phyloP scores from a whole-genome alignment of 176 grass and related monocot genomes.

The Canna indica region DNA sequence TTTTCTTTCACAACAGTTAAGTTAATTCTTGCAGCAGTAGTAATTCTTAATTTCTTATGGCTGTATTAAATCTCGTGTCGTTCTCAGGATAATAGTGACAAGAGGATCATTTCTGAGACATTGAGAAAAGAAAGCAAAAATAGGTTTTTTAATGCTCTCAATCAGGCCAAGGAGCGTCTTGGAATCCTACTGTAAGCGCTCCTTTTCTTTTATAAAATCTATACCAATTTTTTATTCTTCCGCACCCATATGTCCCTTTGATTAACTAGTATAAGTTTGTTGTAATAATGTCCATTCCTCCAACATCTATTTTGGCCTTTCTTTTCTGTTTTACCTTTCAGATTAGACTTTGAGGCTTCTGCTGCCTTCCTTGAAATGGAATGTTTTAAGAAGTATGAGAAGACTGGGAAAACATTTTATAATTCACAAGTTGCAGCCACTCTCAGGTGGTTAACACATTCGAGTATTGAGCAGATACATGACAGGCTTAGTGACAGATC shows the following conservation, averaged over 20 bases:
- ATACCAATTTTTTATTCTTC: background rate
- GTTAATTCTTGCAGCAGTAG: background rate
- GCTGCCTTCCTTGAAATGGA: slow-evolving; percentile 66
- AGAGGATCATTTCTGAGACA: slow-evolving; percentile 62
- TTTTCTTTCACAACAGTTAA: too few relatives aligned
- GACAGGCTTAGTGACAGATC: slow-evolving; percentile 31
- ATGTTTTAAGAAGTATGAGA: slow-evolving; percentile 80
- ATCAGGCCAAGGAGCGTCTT: slow-evolving; percentile 44
- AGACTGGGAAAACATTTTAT: slow-evolving; percentile 77
- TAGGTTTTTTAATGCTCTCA: slow-evolving; percentile 48
- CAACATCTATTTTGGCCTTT: background rate
- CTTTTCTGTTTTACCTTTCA: slow-evolving; percentile 17
- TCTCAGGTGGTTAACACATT: slow-evolving; percentile 60
- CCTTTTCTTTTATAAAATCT: background rate
- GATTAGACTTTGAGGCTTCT: slow-evolving; percentile 32
- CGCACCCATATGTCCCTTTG: background rate
- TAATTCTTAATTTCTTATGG: background rate
- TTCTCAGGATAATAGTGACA: slow-evolving; percentile 41
- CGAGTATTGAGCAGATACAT: slow-evolving; percentile 49
- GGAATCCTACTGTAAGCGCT: slow-evolving; percentile 44
- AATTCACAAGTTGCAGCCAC: slow-evolving; percentile 91
- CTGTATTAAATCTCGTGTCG: background rate
- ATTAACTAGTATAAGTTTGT: background rate
- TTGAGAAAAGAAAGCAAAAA: slow-evolving; percentile 59
- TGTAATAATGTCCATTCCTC: background rate